phyloP scores from a whole-genome alignment of 2,329 filamentous ascomycete species.

The Sarocladium brachiariae region DNA sequence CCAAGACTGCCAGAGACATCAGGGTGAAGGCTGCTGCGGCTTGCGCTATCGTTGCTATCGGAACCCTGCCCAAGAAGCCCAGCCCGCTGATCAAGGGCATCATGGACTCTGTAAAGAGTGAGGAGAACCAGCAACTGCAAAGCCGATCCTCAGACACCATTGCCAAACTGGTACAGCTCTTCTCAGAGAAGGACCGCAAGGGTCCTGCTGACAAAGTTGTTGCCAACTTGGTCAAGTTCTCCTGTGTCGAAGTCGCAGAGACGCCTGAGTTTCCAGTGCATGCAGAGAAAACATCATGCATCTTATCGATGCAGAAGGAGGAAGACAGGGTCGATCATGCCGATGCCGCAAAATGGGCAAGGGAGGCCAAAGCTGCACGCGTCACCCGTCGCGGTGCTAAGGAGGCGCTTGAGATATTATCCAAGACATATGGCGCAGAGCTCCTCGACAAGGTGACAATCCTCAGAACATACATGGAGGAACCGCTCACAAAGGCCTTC shows the following conservation, averaged over 20 bases:
- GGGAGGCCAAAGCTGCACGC: slow-evolving; percentile 79
- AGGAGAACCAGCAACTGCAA: slow-evolving; percentile 86
- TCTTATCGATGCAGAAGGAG: slow-evolving; percentile 92
- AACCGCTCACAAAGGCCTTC: slow-evolving; percentile 70
- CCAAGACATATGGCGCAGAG: slow-evolving; percentile 67
- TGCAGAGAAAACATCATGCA: slow-evolving; percentile 67
- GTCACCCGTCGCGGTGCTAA: slow-evolving; percentile 91
- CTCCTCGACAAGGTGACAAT: slow-evolving; percentile 82
- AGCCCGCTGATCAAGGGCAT: slow-evolving; percentile 89
- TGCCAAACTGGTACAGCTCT: slow-evolving; percentile 76
- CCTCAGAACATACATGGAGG: slow-evolving; percentile 72
- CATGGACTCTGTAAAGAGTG: slow-evolving; percentile 96
- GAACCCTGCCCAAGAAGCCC: slow-evolving; percentile 84
- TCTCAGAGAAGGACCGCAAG: slow-evolving; percentile 70
- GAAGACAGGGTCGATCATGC: slow-evolving; percentile 91
- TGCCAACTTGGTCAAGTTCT: slow-evolving; percentile 92
- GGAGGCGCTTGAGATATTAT: slow-evolving; percentile 84
- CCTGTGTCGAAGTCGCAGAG: slow-evolving; percentile 94
- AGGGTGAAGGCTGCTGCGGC: slow-evolving; percentile 82
- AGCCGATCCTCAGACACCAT: slow-evolving; percentile 79
- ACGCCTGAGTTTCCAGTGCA: slow-evolving; percentile 92
- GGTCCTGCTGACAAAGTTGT: slow-evolving; percentile 94
- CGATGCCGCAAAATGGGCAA: slow-evolving; percentile 83
- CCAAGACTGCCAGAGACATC: slow-evolving; percentile 77
- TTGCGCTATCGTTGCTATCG: slow-evolving; percentile 81